Evolutionary conservation across 2,329 filamentous ascomycete species (phyloP).

Genomic region (Colletotrichum orchidophilum): DNA sequence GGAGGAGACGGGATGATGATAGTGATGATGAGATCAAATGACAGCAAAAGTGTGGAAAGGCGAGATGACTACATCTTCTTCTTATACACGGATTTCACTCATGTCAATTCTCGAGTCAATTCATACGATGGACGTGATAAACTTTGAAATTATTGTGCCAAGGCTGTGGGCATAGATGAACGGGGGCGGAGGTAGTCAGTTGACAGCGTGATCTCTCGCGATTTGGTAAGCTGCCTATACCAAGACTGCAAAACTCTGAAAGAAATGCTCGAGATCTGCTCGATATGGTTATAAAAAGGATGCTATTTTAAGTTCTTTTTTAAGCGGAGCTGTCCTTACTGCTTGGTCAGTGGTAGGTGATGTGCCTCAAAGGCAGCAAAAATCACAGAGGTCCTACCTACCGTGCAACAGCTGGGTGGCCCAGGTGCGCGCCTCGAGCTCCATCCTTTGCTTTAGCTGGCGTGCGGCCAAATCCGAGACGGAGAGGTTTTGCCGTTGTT

Average conservation of each 20-base stretch:
- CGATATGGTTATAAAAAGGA: conserved; percentile 10
- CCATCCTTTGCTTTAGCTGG: not conserved
- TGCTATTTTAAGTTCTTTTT: conserved; percentile 6
- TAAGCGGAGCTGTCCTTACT: not conserved
- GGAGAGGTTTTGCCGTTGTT: not conserved
- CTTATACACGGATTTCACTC: conserved; percentile 7
- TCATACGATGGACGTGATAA: not conserved
- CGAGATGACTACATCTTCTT: conserved; percentile 6
- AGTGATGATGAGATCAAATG: conserved; percentile 10
- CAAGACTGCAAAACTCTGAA: no score
- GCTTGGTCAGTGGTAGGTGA: not conserved
- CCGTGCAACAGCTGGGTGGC: not conserved
- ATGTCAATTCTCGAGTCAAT: not conserved
- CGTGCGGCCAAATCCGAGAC: not conserved
- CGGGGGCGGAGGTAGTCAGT: not conserved
- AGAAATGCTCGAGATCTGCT: not conserved
- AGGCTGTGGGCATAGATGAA: not conserved
- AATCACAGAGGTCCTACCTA: not conserved
- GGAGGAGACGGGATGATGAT: not conserved
- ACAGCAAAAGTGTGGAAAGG: not conserved
- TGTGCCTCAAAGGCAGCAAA: not conserved
- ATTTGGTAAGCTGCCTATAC: not conserved
- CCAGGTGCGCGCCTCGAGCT: not conserved
- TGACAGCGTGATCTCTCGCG: not conserved
- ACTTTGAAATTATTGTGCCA: conserved; percentile 5